phyloP scores from a whole-genome alignment of 2,329 filamentous ascomycete genomes.

The Fusarium zealandicum region DNA sequence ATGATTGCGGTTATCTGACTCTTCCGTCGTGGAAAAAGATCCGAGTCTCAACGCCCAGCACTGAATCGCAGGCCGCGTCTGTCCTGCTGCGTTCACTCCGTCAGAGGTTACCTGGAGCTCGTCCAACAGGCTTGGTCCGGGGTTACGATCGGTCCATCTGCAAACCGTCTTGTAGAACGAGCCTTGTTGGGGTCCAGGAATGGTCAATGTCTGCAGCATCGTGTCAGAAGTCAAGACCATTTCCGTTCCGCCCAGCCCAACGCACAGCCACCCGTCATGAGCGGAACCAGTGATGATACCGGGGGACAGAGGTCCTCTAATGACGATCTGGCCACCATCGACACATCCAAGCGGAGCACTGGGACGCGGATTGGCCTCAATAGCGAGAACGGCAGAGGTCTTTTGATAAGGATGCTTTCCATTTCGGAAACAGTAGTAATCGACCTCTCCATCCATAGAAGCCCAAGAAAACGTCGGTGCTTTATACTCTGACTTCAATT shows the following conservation, averaged over 20 bases:
- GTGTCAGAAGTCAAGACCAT: slow-evolving; percentile 14
- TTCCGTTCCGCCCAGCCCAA: not conserved
- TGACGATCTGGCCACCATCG: slow-evolving; percentile 6
- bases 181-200: not conserved
- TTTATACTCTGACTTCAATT: slow-evolving; percentile 2
- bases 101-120: not conserved
- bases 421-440: slow-evolving; percentile 38
- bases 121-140: not conserved
- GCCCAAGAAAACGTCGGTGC: slow-evolving; percentile 41
- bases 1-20: not conserved
- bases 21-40: slow-evolving; percentile 4
- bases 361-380: slow-evolving; percentile 4
- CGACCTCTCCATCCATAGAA: slow-evolving; percentile 33
- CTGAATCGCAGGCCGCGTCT: not conserved
- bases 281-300: slow-evolving; percentile 5
- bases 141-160: slow-evolving; percentile 3
- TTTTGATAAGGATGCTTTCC: slow-evolving; percentile 23
- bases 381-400: slow-evolving; percentile 12
- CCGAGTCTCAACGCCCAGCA: slow-evolving; percentile 32
- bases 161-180: slow-evolving; percentile 13
- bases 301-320: slow-evolving; percentile 15
- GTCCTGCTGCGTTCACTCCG: no score
- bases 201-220: slow-evolving; percentile 7
- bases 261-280: slow-evolving; percentile 4
- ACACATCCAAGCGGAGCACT: slow-evolving; percentile 28